Conservation (phyloP, 805 yeast species). For the Hanseniaspora singularis region DNA sequence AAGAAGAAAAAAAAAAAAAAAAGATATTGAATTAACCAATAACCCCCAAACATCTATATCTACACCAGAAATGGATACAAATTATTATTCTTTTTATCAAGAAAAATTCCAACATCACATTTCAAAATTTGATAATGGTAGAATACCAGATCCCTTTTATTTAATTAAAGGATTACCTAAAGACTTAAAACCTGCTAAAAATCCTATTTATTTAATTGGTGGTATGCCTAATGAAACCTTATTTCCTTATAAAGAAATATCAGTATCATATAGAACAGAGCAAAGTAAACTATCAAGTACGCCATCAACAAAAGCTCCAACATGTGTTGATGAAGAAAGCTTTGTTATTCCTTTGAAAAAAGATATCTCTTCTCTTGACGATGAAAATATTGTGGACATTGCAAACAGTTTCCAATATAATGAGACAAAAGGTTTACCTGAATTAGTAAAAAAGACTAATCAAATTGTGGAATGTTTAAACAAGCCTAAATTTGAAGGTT, state of each 20-base stretch:
- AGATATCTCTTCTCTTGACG: conserved; percentile 7
- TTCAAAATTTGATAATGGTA: conserved; percentile 5
- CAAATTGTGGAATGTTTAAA: conserved; percentile 34
- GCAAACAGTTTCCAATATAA: conserved; percentile 47
- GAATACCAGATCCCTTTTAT: conserved; percentile 12
- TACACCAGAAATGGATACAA: no score
- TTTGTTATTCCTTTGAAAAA: conserved; percentile 10
- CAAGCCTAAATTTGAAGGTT: conserved; percentile 36
- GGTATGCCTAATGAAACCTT: conserved; percentile 55
- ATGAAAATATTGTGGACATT: conserved; percentile 23
- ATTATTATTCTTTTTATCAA: no score
- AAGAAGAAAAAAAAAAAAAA: no score
- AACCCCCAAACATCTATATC: no score
- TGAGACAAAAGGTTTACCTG: conserved; percentile 39
- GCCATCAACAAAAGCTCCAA: not conserved
- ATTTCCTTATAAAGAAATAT: conserved; percentile 46
- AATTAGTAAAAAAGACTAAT: conserved; percentile 30
- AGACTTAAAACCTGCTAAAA: conserved; percentile 29
- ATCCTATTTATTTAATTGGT: conserved; percentile 42
- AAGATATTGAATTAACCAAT: no score
- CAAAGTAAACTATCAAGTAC: conserved; percentile 20
- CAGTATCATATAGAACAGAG: conserved; percentile 33
- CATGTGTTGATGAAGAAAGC: no score
- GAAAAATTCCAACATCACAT: no score
- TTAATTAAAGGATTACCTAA: conserved; percentile 19